Evolutionary conservation across 768 basidiomycete genomes (phyloP), one percentile per base, ranked within the genome.

Genomic region (Tylopilus rubrobrunneus): DNA sequence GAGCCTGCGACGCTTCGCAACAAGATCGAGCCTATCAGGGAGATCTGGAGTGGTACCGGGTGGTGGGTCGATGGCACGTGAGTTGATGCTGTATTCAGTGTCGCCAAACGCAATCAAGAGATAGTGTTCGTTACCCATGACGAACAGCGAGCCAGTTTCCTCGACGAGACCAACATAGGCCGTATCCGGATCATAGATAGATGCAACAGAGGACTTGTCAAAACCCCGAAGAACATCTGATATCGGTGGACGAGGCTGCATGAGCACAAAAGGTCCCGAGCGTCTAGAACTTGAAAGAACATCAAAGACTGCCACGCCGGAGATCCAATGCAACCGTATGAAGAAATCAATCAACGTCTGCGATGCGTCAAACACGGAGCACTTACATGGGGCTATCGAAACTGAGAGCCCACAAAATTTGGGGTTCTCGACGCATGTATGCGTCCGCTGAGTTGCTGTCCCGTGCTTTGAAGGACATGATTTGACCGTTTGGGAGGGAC

Each of bases 141-240:
- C 93, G 61, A 85, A 96, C 2, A 97, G 76, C 40, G 87, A 88
- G 3, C 79, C 83, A 0, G 80, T 81, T 63, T 85, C 83, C 44
- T 82, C 79, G 15, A 93, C 79, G 17, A 89, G 72, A 3, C 93
- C 93, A 19, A 98, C 84, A 66, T 88, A 97, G 1, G 92, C 92
- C 0, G 82, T 78, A 28, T 85, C 79, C 6, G 73, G 70, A 9
- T 72, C 67, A 28, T 71, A 69, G 6, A 71, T 70, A n/a, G 82
- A 72, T n/a, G 67, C 42, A 63, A 67, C 58, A 17, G 65, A 56
- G 23, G 65, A 56, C 27, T 71, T 52, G 52, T 76, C 76, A 29
- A 69, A 68, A 15, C 65, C 66, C 10, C 86, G 84, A 33, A 93
- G 76, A 8, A 96, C 74, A 33, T 92, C 85, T 19, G 85, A 78